Conservation (phyloP, 202 grass and related monocot species). For the Elaeis oleifera region DNA sequence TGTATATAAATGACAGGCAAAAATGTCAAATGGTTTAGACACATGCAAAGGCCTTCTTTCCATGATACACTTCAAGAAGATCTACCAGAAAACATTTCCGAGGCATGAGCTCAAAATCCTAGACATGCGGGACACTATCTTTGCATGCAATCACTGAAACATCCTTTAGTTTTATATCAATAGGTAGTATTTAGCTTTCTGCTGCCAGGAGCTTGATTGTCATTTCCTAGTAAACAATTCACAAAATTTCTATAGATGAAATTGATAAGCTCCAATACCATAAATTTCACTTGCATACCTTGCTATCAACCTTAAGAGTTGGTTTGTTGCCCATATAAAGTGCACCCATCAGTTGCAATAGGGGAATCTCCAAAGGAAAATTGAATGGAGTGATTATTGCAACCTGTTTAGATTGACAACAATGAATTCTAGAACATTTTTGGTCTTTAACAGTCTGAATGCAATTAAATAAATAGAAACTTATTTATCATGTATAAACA, state of each 20-base stretch:
- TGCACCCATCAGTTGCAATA: conserved; percentile 92
- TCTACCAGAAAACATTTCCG: too few species aligned
- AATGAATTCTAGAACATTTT: too few species aligned
- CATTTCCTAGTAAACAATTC: background rate
- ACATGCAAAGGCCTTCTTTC: too few species aligned
- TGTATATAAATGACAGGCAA: conserved; percentile 1
- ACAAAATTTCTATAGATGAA: background rate
- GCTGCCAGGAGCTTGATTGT: too few species aligned
- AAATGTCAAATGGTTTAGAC: background rate
- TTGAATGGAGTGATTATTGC: conserved; percentile 96
- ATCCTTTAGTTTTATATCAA: too few species aligned
- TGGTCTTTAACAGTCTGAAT: background rate
- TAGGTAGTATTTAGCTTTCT: too few species aligned
- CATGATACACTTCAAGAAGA: too few species aligned
- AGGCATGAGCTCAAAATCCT: too few species aligned
- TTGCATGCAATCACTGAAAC: too few species aligned
- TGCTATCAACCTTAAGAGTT: conserved; percentile 95
- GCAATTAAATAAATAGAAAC: background rate
- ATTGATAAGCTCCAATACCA: background rate
- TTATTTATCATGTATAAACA: background rate
- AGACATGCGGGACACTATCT: too few species aligned
- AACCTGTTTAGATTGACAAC: conserved; percentile 45
- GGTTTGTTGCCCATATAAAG: conserved; percentile 99
- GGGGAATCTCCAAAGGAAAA: conserved; percentile 83
- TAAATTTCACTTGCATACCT: conserved; percentile 22